Evolutionary conservation across 2,329 filamentous ascomycete genomes (phyloP), one percentile per base, ranked within the genome.

Genomic region (Fusarium aywerte): DNA sequence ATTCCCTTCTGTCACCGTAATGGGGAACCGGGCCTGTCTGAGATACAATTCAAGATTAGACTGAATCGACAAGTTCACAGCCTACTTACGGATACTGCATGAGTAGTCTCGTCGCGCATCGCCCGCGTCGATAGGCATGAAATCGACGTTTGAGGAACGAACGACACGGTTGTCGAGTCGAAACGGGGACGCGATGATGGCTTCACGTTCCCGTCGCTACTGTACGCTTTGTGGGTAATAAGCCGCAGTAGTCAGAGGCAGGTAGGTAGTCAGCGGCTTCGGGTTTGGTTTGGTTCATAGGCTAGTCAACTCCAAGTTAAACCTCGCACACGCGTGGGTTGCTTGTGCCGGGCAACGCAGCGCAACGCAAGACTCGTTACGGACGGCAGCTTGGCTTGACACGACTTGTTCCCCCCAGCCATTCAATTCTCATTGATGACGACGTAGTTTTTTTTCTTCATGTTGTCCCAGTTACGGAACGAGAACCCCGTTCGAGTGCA

Each of bases 401-500:
- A 27, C 11, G 27, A 40, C 38, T 29, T 43, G 40, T 18, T 25
- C 32, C 16, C 32, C 32, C 65, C 48, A 67, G 57, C 48, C 36
- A 25, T 43, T 56, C 43, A 63, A n/a, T n/a, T n/a, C 47, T 38
- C 36, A 32, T 38, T 59, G 63, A 65, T 66, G 55, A 72, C 59
- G 59, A 63, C 49, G 51, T 70, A 20, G 32, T 38, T 49, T 45
- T 33, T 15, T 38, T 49, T 45, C 25, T 15, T 44, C 39, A 43
- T 21, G 67, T 71, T 70, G 67, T 55, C 67, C 49, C 60, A 58
- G 67, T 58, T 54, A 63, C 67, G 63, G 65, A 59, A 45, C 53
- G 52, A 54, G 52, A 58, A 58, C 64, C 62, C 68, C 67, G 58
- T 71, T 58, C 43, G 54, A 66, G 44, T 70, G 64, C 70, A 73